Base-by-base conservation (phyloP, 2,329 filamentous ascomycete species). In the Fusarium udum region DNA sequence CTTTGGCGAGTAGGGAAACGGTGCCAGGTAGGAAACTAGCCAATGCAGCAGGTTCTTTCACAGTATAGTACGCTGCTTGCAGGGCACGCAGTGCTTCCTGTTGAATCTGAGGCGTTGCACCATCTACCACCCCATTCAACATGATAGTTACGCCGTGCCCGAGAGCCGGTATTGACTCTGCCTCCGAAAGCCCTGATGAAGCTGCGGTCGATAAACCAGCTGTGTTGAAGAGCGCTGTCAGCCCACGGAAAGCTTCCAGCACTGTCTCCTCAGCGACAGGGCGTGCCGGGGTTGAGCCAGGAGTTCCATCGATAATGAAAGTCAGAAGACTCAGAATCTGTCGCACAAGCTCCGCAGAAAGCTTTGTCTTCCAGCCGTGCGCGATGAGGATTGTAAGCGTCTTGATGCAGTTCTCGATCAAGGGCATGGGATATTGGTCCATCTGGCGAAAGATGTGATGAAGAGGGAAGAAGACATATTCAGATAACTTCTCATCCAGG, bases 381-480 rank as follows among this genome's bases (percentile, higher is more conserved):
- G 88, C 83, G 42, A 98, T 87, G 34, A 99, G 86, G 22, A 94
- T 84, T 16, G 89, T 87, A 39, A 98, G 85, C 75, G 93, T 95
- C 79, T 91, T 90, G 51, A 98, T 86, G 36, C 92, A 91, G 48
- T 93, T 83, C 80, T 99, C 96, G 13, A 96, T 84, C 45, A 93
- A 85, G 40, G 88, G 88, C 52, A 93, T 88, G 2, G 95, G 91
- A 61, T 95, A 90, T 53, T 88, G 86, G 71, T 92, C 89, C 74
- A 93, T 92, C 71, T 91, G 88, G 66, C 94, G 92, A 77, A 99
- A 92, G 43, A 98, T 90, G 75, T 96, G 92, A 1, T 94, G 95
- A 1, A 99, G 85, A 0, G 96, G 96, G 71, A 98, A 97, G 85
- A 98, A 98, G 78, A 93, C 89, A 85, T 98, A 99, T 84, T 98